Evolutionary conservation across 495 filamentous ascomycete genomes (phyloP), one percentile per base, ranked within the genome.

Genomic region (Choiromyces venosus): DNA sequence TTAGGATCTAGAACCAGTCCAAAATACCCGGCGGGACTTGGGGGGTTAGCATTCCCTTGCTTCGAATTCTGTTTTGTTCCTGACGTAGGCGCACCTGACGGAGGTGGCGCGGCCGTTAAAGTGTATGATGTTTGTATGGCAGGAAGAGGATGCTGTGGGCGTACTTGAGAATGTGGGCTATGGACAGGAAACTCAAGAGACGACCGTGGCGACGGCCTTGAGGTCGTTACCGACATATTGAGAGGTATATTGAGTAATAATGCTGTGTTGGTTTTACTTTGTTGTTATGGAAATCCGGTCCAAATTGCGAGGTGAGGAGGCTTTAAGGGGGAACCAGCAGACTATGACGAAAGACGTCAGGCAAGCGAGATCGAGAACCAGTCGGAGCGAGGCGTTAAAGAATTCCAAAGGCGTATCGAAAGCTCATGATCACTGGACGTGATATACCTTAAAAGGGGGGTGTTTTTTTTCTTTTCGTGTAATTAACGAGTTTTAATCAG

Each of bases 1-100:
- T 78, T 84, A 39, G 87, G 84, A 61, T 94, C 91, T 69, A 91
- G 83, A 38, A 85, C 83, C 66, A 95, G 85, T 65, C 90, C 90
- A 76, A 97, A 97, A 82, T 97, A 97, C 44, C 75, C 73, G 70
- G 67, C 65, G 46, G 79, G 72, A 18, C 75, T 73, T 70, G 74
- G 42, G 37, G 75, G 33, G 56, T 72, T 77, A 39, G 67, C 46
- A 68, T 77, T 77, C 70, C 76, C 69, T 36, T 33, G 29, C 19
- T 77, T 77, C 37, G 42, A 37, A 72, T 56, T 69, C 67, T 67
- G 71, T 33, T 44, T 66, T 12, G 37, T 65, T 69, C 74, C 69
- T 18, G 56, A 66, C 44, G 69, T 33, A 67, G 56, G 69, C 61
- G 39, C 66, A 66, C 69, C 74, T 73, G 70, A 66, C 40, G 39